phyloP scores from a whole-genome alignment of 768 basidiomycete genomes.

The Tricholoma bakamatsutake region DNA sequence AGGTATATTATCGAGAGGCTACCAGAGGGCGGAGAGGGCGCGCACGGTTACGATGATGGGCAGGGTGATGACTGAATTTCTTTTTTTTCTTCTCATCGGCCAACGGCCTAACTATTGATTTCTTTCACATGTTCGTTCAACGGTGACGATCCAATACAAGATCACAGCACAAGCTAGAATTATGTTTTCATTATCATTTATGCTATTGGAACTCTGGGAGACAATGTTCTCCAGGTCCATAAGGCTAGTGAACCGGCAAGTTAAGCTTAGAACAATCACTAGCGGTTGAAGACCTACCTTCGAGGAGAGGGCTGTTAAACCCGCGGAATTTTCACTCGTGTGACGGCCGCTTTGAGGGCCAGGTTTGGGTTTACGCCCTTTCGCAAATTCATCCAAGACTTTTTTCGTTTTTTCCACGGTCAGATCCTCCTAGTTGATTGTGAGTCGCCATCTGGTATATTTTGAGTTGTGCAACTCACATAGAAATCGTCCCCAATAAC shows the following conservation, averaged over 20 bases:
- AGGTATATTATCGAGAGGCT: slow-evolving; percentile 69
- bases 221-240: slow-evolving; percentile 91
- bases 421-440: slow-evolving; percentile 64
- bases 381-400: slow-evolving; percentile 71
- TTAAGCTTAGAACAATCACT: neutral
- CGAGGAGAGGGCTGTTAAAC: slow-evolving; percentile 70
- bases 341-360: slow-evolving; percentile 86
- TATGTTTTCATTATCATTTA: neutral
- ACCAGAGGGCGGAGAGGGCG: slow-evolving; percentile 71
- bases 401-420: slow-evolving; percentile 72
- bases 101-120: neutral
- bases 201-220: slow-evolving; percentile 69
- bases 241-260: slow-evolving; percentile 53
- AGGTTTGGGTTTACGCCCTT: slow-evolving; percentile 84
- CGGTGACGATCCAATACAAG: neutral
- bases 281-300: slow-evolving; percentile 45
- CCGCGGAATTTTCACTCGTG: slow-evolving; percentile 92
- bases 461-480: slow-evolving; percentile 38
- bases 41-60: slow-evolving; percentile 70
- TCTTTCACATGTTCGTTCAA: neutral
- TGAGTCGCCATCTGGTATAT: slow-evolving; percentile 7
- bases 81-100: slow-evolving; percentile 3
- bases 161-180: neutral
- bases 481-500: slow-evolving; percentile 96
- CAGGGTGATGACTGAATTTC: slow-evolving; percentile 69